Percentiles rank a stretch among this genome's conserved stretches.
Conservation (phyloP, 306 rosid genomes). For the Vicia sativa region DNA sequence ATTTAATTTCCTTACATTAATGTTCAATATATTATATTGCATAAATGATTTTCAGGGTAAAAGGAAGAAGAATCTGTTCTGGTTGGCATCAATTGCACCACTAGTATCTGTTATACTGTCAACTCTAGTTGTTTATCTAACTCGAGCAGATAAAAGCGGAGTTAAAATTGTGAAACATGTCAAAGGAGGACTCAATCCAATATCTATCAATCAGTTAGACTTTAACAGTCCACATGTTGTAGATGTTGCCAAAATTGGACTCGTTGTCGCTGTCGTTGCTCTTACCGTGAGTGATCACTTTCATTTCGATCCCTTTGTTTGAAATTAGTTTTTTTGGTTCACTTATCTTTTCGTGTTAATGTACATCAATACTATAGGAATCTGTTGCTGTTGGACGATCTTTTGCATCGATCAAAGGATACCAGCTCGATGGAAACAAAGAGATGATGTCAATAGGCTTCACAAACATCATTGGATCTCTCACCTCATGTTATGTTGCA, state of each 20-base stretch:
- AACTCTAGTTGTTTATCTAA: conserved; percentile 63
- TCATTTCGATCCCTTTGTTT: not conserved
- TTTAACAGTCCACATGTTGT: conserved; percentile 48
- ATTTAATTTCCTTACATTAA: not conserved
- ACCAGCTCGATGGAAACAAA: conserved; percentile 81
- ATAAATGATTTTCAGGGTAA: conserved; percentile 47
- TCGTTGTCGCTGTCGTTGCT: conserved; percentile 69
- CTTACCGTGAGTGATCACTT: conserved; percentile 55
- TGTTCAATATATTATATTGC: not conserved
- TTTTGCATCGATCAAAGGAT: conserved; percentile 76
- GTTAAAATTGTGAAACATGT: conserved; percentile 77
- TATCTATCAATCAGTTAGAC: conserved; percentile 61
- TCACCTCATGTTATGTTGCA: conserved; percentile 89
- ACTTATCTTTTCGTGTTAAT: not conserved
- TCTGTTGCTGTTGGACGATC: conserved; percentile 90
- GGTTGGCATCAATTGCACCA: conserved; percentile 85
- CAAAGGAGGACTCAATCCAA: conserved; percentile 78
- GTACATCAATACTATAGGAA: conserved; percentile 50
- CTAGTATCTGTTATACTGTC: conserved; percentile 66
- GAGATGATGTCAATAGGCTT: conserved; percentile 83
- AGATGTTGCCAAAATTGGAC: conserved; percentile 63
- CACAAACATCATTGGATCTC: conserved; percentile 83
- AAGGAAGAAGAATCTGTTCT: conserved; percentile 67
- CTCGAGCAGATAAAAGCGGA: conserved; percentile 67
- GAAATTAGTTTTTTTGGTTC: not conserved